These are phyloP conservation scores for Solanum raphanifolium DNA, from an alignment of 257 asterid species.

Conservation along the genomic window DNA sequence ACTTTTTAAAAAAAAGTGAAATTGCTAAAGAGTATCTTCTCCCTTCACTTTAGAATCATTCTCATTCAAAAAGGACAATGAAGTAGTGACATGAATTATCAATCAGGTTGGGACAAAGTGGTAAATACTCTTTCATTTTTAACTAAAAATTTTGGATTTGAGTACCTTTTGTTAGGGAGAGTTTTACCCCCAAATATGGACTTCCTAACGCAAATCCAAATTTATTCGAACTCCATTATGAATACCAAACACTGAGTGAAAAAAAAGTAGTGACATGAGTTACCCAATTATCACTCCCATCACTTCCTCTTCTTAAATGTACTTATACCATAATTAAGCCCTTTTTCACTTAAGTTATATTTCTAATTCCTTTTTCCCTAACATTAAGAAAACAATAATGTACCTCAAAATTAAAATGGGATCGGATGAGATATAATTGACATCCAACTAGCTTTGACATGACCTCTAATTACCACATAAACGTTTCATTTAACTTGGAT, in stretches of 20 bases:
- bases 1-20: background rate
- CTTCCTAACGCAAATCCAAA: rapidly evolving
- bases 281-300: background rate
- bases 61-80: background rate
- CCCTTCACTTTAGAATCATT: background rate
- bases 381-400: background rate
- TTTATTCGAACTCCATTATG: background rate
- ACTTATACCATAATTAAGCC: background rate
- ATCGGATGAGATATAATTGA: background rate
- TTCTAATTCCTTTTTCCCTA: background rate
- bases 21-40: background rate
- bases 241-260: too few species aligned
- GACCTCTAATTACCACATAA: background rate
- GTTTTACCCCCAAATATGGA: too few species aligned
- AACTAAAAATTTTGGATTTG: rapidly evolving
- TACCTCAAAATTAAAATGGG: background rate
- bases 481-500: background rate
- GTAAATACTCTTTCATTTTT: too few species aligned
- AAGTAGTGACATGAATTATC: background rate
- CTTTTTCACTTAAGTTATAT: background rate
- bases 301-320: background rate
- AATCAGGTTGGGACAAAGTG: rapidly evolving
- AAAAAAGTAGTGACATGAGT: background rate
- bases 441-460: background rate
- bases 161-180: too few species aligned